These are phyloP conservation scores for Angophora floribunda DNA, from an alignment of 345 rosid species.

Conservation along the genomic window DNA sequence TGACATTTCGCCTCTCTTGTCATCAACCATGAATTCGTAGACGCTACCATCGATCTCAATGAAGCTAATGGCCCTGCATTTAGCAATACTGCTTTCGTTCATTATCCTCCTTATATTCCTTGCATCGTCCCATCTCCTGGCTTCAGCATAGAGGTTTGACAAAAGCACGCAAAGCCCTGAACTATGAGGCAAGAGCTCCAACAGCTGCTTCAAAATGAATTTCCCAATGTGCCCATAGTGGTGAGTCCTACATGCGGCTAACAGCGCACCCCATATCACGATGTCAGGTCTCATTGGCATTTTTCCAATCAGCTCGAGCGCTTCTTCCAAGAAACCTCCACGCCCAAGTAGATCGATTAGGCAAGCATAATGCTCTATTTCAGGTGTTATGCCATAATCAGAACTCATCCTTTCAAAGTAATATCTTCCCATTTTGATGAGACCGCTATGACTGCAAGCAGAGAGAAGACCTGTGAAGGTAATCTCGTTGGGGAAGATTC, in stretches of 20 bases:
- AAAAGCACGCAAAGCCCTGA: conserved; percentile 27
- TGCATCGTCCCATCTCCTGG: conserved; percentile 11
- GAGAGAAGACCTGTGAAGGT: conserved; percentile 23
- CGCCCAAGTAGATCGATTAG: conserved; percentile 29
- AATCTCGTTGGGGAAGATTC: conserved; percentile 14
- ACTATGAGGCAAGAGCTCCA: conserved; percentile 8
- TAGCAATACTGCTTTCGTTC: conserved; percentile 9
- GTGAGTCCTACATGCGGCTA: conserved; percentile 18
- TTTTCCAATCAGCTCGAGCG: neutral
- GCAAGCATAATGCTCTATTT: conserved; percentile 28
- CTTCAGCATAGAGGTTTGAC: conserved; percentile 17
- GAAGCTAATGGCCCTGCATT: conserved; percentile 19
- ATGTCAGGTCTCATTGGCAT: conserved; percentile 30
- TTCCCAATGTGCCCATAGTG: conserved; percentile 7
- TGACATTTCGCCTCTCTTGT: conserved; percentile 8
- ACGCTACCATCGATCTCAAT: conserved; percentile 15
- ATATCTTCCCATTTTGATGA: conserved; percentile 8
- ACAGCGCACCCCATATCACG: conserved; percentile 22
- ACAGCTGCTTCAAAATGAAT: conserved; percentile 1
- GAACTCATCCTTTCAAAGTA: conserved; percentile 12
- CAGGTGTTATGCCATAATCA: conserved; percentile 1
- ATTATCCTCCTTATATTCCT: conserved; percentile 22
- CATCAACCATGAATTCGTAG: conserved; percentile 24
- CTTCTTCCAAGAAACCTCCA: conserved; percentile 21
- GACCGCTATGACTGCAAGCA: conserved; percentile 38